phyloP scores from a whole-genome alignment of 2,329 filamentous ascomycete species.

The Esteya vermicola region DNA sequence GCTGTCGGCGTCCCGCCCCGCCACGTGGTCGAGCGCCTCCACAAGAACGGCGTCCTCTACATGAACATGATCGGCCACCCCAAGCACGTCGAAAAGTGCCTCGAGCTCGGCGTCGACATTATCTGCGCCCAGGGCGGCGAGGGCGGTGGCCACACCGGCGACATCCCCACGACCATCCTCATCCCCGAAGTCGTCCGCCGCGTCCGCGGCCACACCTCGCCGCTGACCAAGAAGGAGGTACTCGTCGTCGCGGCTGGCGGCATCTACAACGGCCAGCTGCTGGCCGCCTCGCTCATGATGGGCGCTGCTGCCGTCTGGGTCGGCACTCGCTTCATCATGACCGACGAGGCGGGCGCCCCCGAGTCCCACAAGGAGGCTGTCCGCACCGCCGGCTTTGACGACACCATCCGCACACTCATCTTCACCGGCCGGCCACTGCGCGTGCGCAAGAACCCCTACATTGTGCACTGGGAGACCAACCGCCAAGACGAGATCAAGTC shows the following conservation, averaged over 20 bases:
- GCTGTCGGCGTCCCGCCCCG: constrained; percentile 90
- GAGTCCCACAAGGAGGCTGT: constrained; percentile 93
- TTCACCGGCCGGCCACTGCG: constrained; percentile 94
- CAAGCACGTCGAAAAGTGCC: constrained; percentile 95
- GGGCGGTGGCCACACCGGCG: constrained; percentile 90
- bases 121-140: constrained; percentile 98
- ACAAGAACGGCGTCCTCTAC: constrained; percentile 77
- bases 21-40: constrained; percentile 76
- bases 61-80: constrained; percentile 99
- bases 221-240: constrained; percentile 74
- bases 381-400: constrained; percentile 78
- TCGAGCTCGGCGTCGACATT: constrained; percentile 83
- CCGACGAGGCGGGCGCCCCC: constrained; percentile 86
- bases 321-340: constrained; percentile 87
- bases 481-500: constrained; percentile 82
- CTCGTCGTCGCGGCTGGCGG: constrained; percentile 90
- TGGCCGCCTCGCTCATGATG: constrained; percentile 84
- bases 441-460: constrained; percentile 88
- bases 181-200: constrained; percentile 85
- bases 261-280: constrained; percentile 80
- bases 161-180: constrained; percentile 81
- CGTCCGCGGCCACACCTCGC: constrained; percentile 67
- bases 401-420: constrained; percentile 94
- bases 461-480: constrained; percentile 92
- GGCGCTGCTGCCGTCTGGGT: constrained; percentile 91